phyloP scores from a whole-genome alignment of 2,329 filamentous ascomycete species.

The Pseudogymnoascus sp. region DNA sequence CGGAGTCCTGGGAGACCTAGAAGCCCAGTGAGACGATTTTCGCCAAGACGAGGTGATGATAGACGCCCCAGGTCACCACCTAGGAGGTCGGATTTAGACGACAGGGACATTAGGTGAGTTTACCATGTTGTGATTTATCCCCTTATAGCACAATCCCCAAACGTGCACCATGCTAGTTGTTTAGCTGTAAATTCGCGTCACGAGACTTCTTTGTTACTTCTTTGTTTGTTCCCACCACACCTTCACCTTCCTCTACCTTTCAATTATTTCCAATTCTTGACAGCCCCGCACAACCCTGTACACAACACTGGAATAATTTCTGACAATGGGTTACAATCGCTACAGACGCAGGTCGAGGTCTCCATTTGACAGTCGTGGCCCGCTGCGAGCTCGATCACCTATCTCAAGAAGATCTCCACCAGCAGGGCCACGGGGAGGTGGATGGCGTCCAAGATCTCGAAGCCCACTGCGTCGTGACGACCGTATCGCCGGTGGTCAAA shows the following conservation, averaged over 20 bases:
- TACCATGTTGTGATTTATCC: neutral
- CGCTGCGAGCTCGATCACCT: slow-evolving; percentile 25
- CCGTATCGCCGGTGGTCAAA: slow-evolving; percentile 32
- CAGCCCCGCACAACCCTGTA: neutral
- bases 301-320: neutral
- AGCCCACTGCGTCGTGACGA: slow-evolving; percentile 44
- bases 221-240: neutral
- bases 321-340: slow-evolving; percentile 10
- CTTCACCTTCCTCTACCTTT: neutral
- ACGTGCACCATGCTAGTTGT: neutral
- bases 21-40: slow-evolving; percentile 26
- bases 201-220: neutral
- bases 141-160: neutral
- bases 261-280: neutral
- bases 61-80: slow-evolving; percentile 29
- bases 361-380: slow-evolving; percentile 26
- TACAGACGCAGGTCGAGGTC: slow-evolving; percentile 28
- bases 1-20: slow-evolving; percentile 16
- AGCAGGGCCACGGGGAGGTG: slow-evolving; percentile 27
- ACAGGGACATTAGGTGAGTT: slow-evolving; percentile 11
- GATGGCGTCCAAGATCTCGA: slow-evolving; percentile 35
- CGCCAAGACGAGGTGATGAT: slow-evolving; percentile 30
- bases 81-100: slow-evolving; percentile 25
- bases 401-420: slow-evolving; percentile 26
- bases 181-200: neutral